Conservation (phyloP, 1,284 basidiomycete genomes). For the Pseudozyma sp. region DNA sequence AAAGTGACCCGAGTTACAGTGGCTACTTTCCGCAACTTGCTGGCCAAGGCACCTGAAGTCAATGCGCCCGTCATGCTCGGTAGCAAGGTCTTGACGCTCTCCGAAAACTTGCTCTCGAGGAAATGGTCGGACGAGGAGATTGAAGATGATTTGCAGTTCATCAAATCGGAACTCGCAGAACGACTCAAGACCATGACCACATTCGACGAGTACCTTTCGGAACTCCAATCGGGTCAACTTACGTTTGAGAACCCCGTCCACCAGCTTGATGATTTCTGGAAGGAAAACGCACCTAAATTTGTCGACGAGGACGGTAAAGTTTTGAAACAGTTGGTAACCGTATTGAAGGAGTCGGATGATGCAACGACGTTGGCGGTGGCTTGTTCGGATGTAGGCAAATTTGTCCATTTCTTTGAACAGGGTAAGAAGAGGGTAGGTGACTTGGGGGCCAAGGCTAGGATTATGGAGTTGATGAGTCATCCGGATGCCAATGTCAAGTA, state of each 20-base stretch:
- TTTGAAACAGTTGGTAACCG: constrained; percentile 85
- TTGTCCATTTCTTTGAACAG: constrained; percentile 61
- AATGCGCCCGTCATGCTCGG: constrained; percentile 95
- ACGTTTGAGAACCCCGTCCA: constrained; percentile 92
- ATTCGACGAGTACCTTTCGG: constrained; percentile 94
- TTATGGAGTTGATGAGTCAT: constrained; percentile 95
- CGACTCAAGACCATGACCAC: constrained; percentile 91
- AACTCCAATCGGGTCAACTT: constrained; percentile 87
- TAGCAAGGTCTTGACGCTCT: constrained; percentile 84
- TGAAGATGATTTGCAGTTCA: constrained; percentile 86
- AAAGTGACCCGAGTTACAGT: constrained; percentile 96
- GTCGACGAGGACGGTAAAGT: constrained; percentile 93
- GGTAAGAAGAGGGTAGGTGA: constrained; percentile 76
- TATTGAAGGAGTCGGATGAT: constrained; percentile 46
- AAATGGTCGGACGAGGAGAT: constrained; percentile 94
- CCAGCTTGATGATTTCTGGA: constrained; percentile 97
- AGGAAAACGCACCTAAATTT: constrained; percentile 86
- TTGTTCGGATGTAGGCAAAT: constrained; percentile 63
- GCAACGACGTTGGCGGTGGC: constrained; percentile 60
- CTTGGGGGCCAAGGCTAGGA: constrained; percentile 85
- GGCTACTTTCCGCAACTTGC: constrained; percentile 86
- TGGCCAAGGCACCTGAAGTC: constrained; percentile 80
- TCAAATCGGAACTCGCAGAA: constrained; percentile 82
- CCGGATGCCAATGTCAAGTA: constrained; percentile 89
- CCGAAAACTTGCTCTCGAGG: constrained; percentile 82